Conservation (phyloP, 768 basidiomycete species). For the Tricholoma furcatifolium region DNA sequence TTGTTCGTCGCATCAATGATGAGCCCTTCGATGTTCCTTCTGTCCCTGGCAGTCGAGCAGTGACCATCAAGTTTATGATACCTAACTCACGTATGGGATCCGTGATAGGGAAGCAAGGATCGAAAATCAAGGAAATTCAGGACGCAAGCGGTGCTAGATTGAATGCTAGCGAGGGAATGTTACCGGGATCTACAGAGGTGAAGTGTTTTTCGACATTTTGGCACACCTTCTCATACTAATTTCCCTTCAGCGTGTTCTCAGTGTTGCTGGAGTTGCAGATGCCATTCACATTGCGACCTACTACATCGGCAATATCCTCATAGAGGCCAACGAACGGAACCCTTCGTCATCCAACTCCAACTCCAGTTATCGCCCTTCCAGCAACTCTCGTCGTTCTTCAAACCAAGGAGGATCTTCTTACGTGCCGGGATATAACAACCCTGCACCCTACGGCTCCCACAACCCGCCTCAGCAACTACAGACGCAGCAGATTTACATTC, state of each 20-base stretch:
- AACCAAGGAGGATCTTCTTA: constrained; percentile 59
- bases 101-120: constrained; percentile 96
- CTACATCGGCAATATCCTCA: constrained; percentile 97
- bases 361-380: constrained; percentile 70
- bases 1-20: constrained; percentile 98
- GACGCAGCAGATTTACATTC: constrained; percentile 98
- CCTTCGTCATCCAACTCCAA: constrained; percentile 65
- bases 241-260: constrained; percentile 79
- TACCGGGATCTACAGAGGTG: constrained; percentile 99
- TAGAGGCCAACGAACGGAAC: constrained; percentile 86
- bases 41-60: constrained; percentile 95
- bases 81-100: constrained; percentile 99
- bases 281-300: constrained; percentile 99
- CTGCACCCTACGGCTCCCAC: constrained; percentile 49
- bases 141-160: constrained; percentile 95
- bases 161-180: constrained; percentile 97
- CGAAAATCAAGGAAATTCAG: constrained; percentile 99
- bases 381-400: constrained; percentile 44
- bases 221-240: constrained; percentile 12
- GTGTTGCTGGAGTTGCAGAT: constrained; percentile 97
- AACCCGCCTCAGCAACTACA: constrained; percentile 75
- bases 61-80: constrained; percentile 99
- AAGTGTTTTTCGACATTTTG: constrained; percentile 12
- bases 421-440: constrained; percentile 62
- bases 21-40: constrained; percentile 98